Evolutionary conservation across 345 rosid species (phyloP), one percentile per base, ranked within the genome.

Genomic region (Theobroma cacao): DNA sequence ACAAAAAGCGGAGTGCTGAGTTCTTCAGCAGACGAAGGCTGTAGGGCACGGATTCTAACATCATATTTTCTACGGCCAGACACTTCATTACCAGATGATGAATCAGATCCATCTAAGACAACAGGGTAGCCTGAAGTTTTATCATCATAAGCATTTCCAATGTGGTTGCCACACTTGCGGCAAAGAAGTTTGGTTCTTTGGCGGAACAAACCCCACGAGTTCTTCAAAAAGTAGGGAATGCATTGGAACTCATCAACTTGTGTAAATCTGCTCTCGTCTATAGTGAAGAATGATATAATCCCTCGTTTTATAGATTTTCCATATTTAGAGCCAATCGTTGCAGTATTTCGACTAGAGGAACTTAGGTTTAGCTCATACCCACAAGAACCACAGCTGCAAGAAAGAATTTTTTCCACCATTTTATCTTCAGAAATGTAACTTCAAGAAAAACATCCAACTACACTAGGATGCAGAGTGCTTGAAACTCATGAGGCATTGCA

Each of bases 221-320:
- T 73, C 84, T 80, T 92, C 0, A 92, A 91, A 61, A 95, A 88
- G 81, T 80, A 79, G n/a, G 97, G 98, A 72, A 89, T 75, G 90
- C 99, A 96, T 47, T 85, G 94, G 82, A 94, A 82, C 84, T 96
- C 94, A 62, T 92, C 97, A 5, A 91, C 95, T 62, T 87, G 93
- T 7, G 88, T 92, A 85, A 96, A 96, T 82, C 97, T 91, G 77
- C 92, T 89, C 79, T 94, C 97, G 30, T 96, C 99, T 0, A 92
- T 81, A 72, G 84, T 76, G 80, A 88, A 84, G 88, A 96, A 96
- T 3, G 99, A 92, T 79, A 96, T 91, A 82, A 90, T 89, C 75
- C 98, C 99, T 65, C 88, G 89, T 88, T 90, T 96, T 84, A 94
- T 96, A 13, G 97, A 96, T 84, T 96, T 96, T 45, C 97, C 94